Base-by-base conservation (phyloP, 2,329 filamentous ascomycete genomes). In the Pseudogymnoascus sp. region DNA sequence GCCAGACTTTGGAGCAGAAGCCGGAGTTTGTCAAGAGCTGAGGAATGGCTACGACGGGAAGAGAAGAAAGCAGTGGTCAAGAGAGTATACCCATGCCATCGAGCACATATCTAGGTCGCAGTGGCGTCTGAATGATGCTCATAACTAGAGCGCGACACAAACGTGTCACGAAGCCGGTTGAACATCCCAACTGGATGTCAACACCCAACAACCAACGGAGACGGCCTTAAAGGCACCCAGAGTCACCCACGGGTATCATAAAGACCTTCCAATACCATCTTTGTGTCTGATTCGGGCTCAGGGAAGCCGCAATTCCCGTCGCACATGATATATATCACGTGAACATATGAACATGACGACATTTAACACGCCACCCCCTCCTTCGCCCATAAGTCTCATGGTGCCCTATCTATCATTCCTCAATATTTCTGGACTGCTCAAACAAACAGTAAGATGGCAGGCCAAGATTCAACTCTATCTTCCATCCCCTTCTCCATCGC, bases 1-100 rank as follows among this genome's bases (percentile, higher is more conserved):
- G 90, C 1, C 83, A 87, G 44, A 97, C 91, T 0, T 91, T 96
- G 87, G 91, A 96, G 77, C 89, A 91, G 75, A 93, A 93, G 69
- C 85, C 88, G 13, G 90, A 88, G 2, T 96, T 96, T 66, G 67
- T 66, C 46, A 68, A 69, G 64, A 64, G 66, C 42, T 65, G 65
- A 63, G 60, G 23, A 42, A 59, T 60, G 21, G 46, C 29, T 56
- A 5, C 3, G 17, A 56, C 6, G 2, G n/a, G n/a, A 9, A 15
- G 6, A 13, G 15, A 33, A 26, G 1, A 35, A 21, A 33, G 2
- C 5, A 56, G 50, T 17, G 46, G 23, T 6, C 29, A 19, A 56
- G 50, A 56, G 50, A 56, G 50, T 56, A 56, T 56, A 56, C 50
- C 50, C 50, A 56, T 33, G 17, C 29, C 29, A 35, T 3, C n/a